Evolutionary conservation across 495 filamentous ascomycete species (phyloP), one percentile per base, ranked within the genome.

Genomic region (Penicillium silybi): DNA sequence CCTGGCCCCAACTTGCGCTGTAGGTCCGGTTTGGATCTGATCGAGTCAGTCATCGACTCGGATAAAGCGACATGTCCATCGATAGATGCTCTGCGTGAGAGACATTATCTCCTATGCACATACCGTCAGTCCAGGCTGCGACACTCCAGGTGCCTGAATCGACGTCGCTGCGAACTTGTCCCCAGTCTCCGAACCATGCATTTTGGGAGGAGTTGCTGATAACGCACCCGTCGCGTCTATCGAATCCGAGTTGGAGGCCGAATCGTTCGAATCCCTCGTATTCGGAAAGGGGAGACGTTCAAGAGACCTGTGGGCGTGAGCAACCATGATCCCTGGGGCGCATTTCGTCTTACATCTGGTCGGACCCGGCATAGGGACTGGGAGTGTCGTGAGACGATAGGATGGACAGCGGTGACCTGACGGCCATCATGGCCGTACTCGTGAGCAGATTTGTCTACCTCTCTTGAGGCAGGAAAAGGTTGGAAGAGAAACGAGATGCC

Each of bases 1-100:
- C 58, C 76, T 77, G 50, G 76, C 62, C 19, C 60, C 63, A 40
- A 78, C 68, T 25, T 80, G 77, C 47, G 76, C 66, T 11, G 84
- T 67, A 48, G 80, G 79, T n/a, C 81, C 79, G 50, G 76, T 84
- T 26, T 84, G 75, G 64, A 85, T 83, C 76, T 86, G 65, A 32
- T 77, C 61, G 69, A 76, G 58, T 44, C 48, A 48, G 23, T 40
- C 10, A 32, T 10, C 29, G 10, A 32, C 9, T 32, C 4, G 29
- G 29, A 13, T 10, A 32, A 32, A 13, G 26, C 10, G 8, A 15
- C 29, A 29, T 29, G 11, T 13, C 1, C 29, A 13, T 23, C 6
- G 22, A 23, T 27, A 18, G 4, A 48, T 29, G 19, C 8, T 25
- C n/a, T 18, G 16, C 6, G 3, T 15, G 29, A 37, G 34, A 27